Evolutionary conservation across 441 rosid genomes (phyloP).

Genomic region (Syzygium malaccense): DNA sequence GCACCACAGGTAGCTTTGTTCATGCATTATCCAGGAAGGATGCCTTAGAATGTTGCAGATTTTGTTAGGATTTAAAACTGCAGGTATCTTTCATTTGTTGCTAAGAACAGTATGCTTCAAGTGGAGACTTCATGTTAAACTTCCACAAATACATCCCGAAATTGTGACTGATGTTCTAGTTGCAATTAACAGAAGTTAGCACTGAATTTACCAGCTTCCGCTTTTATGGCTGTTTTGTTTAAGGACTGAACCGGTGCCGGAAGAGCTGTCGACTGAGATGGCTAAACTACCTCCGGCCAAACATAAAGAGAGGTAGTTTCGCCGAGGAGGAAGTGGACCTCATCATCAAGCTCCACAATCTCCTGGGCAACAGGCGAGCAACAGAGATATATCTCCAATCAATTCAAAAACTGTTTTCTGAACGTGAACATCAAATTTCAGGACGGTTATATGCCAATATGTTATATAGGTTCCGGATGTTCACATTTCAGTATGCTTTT

Average conservation of each 20-base stretch:
- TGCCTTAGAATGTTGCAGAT: not conserved
- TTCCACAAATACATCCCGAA: not conserved
- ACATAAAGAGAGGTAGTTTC: slow-evolving; percentile 37
- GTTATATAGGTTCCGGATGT: not conserved
- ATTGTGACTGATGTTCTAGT: not conserved
- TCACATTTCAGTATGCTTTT: not conserved
- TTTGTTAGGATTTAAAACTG: not conserved
- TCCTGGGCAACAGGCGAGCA: slow-evolving; percentile 32
- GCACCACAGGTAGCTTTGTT: not conserved
- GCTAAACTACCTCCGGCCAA: slow-evolving; percentile 41
- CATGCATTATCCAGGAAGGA: not conserved
- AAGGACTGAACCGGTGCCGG: slow-evolving; percentile 35
- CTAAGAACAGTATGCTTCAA: not conserved
- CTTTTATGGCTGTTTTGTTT: not conserved
- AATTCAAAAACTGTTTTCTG: not conserved
- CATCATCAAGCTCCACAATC: slow-evolving; percentile 34
- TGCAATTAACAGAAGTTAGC: not conserved
- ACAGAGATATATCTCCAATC: not conserved
- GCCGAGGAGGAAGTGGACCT: slow-evolving; percentile 30
- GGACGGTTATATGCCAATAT: not conserved
- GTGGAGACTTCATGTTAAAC: not conserved
- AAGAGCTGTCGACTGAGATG: slow-evolving; percentile 42
- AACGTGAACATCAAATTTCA: not conserved
- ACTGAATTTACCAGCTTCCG: not conserved
- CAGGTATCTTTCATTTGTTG: not conserved